Conservation (phyloP, 768 basidiomycete species). For the Xerocomellus dryophilus region DNA sequence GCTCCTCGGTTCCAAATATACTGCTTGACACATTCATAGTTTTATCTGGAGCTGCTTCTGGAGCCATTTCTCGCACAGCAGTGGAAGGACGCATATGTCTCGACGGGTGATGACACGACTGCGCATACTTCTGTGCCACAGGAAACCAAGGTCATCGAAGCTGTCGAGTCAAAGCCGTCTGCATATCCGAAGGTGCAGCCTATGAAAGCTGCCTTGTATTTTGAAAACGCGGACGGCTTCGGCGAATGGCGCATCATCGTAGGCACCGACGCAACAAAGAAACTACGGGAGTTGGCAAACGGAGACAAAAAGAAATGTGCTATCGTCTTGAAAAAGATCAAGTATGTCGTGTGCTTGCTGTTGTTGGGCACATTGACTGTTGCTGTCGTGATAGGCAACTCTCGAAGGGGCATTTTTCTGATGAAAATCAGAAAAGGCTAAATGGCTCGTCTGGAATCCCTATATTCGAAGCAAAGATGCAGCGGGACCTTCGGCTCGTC, state of each 20-base stretch:
- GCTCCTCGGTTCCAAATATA: too few species aligned
- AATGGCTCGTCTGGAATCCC: conserved; percentile 48
- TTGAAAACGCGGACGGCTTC: conserved; percentile 56
- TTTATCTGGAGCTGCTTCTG: conserved; percentile 24
- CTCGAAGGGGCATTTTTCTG: conserved; percentile 66
- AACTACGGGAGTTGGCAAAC: conserved; percentile 47
- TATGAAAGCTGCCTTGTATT: conserved; percentile 58
- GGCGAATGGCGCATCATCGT: conserved; percentile 65
- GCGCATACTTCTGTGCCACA: neutral
- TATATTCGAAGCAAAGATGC: conserved; percentile 69
- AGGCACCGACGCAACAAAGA: conserved; percentile 45
- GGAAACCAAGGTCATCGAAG: neutral
- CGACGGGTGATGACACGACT: neutral
- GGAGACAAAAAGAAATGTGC: conserved; percentile 45
- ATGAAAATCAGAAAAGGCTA: conserved; percentile 63
- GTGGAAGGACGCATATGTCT: conserved; percentile 11
- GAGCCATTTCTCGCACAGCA: conserved; percentile 11
- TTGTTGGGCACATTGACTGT: neutral
- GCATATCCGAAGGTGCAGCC: conserved; percentile 51
- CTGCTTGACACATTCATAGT: conserved; percentile 16
- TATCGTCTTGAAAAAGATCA: conserved; percentile 67
- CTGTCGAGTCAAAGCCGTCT: conserved; percentile 14
- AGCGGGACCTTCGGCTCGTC: conserved; percentile 47
- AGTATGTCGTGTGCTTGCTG: conserved; percentile 35
- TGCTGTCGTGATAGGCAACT: conserved; percentile 46